phyloP scores from a whole-genome alignment of 2,329 filamentous ascomycete genomes.

The Hansfordia pulvinata region DNA sequence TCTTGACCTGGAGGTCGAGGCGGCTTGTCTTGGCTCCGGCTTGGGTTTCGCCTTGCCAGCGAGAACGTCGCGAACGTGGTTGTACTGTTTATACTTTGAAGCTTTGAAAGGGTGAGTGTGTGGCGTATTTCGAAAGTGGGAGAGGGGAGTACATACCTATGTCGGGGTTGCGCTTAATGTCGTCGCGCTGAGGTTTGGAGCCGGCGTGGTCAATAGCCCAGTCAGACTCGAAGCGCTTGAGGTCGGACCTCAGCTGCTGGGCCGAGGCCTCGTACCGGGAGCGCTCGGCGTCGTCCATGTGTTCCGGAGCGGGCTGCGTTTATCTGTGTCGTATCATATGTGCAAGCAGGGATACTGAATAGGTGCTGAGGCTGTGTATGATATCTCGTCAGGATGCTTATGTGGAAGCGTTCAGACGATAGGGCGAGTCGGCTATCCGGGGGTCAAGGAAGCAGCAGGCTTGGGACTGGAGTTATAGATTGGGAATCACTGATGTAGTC shows the following conservation, averaged over 20 bases:
- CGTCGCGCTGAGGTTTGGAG: slow-evolving; percentile 56
- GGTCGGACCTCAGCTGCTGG: slow-evolving; percentile 45
- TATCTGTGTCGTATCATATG: neutral
- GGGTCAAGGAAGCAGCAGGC: too few species aligned
- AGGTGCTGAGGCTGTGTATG: too few species aligned
- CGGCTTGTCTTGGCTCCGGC: too few species aligned
- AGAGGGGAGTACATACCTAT: slow-evolving; percentile 42
- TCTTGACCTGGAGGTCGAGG: slow-evolving; percentile 1
- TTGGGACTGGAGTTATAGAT: too few species aligned
- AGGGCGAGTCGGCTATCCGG: too few species aligned
- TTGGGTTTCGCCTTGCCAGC: slow-evolving; percentile 35
- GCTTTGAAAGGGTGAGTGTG: slow-evolving; percentile 25
- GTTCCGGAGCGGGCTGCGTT: slow-evolving; percentile 1
- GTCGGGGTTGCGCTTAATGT: slow-evolving; percentile 59
- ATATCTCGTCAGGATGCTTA: too few species aligned
- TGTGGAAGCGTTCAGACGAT: too few species aligned
- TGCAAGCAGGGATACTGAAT: too few species aligned
- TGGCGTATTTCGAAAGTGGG: neutral
- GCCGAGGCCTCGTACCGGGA: slow-evolving; percentile 33
- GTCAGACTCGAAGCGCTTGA: slow-evolving; percentile 62
- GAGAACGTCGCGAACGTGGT: slow-evolving; percentile 46
- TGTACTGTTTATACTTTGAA: slow-evolving; percentile 66
- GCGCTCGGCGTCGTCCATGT: slow-evolving; percentile 33
- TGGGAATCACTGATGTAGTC: too few species aligned
- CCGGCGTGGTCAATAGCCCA: slow-evolving; percentile 51